Evolutionary conservation across 257 asterid genomes (phyloP).

Genomic region (Nicotiana sylvestris): DNA sequence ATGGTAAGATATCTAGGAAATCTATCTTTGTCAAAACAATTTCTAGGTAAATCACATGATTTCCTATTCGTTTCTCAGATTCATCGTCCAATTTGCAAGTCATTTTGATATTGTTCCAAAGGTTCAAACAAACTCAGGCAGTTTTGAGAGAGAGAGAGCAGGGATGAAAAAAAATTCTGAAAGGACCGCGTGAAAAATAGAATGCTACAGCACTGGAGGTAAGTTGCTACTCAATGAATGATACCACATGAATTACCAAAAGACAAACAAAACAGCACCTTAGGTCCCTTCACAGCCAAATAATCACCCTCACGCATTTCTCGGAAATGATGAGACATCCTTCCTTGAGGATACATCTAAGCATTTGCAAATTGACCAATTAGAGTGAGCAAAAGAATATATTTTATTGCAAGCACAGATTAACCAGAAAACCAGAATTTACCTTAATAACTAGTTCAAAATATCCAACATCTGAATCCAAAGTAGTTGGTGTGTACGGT

Average conservation of each 20-base stretch:
- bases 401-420: not conserved
- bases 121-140: not conserved
- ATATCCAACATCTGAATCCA: conserved; percentile 94
- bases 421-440: not conserved
- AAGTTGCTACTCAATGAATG: not conserved
- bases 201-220: not conserved
- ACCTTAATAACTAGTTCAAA: conserved; percentile 97
- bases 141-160: not conserved
- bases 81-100: not conserved
- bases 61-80: not conserved
- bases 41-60: not conserved
- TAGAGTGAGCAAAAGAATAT: conserved; percentile 8
- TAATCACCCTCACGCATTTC: conserved; percentile 89
- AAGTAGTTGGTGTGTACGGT: conserved; percentile 94
- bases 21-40: not conserved
- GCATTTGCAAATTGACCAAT: conserved; percentile 12
- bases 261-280: conserved; percentile 44
- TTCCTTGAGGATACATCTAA: conserved; percentile 99
- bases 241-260: not conserved
- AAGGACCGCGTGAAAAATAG: not conserved
- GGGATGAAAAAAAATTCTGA: not conserved
- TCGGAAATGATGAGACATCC: conserved; percentile 98
- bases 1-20: not conserved
- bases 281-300: conserved; percentile 94
- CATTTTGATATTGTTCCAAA: not conserved